A percentile compares a stretch with the other conserved stretches of the same genome.
phyloP scores from a whole-genome alignment of 139 green algal species.

The Astrephomene gubernaculifera region DNA sequence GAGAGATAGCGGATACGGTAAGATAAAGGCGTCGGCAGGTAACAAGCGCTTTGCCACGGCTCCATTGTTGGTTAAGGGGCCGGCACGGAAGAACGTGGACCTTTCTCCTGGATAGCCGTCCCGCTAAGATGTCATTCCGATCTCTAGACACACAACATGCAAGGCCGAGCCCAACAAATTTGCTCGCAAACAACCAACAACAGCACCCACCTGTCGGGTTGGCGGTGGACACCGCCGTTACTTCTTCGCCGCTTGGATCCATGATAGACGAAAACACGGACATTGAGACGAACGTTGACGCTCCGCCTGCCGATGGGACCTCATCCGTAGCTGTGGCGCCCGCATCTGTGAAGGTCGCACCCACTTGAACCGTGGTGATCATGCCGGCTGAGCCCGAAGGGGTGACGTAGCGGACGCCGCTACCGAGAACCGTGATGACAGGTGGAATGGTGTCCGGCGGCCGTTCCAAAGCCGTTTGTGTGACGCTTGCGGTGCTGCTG shows the following conservation, averaged over 20 bases:
- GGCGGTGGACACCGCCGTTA: background rate
- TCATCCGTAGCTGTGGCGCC: background rate
- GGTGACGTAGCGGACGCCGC: background rate
- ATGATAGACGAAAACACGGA: background rate
- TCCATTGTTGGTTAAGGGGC: too few relatives aligned
- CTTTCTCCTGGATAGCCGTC: too few relatives aligned
- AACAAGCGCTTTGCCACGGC: too few relatives aligned
- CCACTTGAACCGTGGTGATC: background rate
- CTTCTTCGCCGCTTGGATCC: background rate
- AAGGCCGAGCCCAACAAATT: too few relatives aligned
- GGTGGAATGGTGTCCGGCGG: constrained; percentile 8
- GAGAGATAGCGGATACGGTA: too few relatives aligned
- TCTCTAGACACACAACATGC: too few relatives aligned
- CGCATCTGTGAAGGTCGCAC: background rate
- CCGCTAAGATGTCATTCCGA: too few relatives aligned
- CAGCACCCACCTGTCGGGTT: background rate
- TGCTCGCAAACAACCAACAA: too few relatives aligned
- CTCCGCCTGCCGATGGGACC: background rate
- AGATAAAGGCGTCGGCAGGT: too few relatives aligned
- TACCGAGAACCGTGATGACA: background rate
- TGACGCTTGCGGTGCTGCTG: background rate
- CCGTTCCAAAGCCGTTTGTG: too few relatives aligned
- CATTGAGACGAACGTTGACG: background rate
- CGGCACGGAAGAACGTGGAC: too few relatives aligned
- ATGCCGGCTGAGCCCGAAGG: background rate